These are phyloP conservation scores for Royoungia palumana DNA, from an alignment of 768 basidiomycete species.

Conservation along the genomic window DNA sequence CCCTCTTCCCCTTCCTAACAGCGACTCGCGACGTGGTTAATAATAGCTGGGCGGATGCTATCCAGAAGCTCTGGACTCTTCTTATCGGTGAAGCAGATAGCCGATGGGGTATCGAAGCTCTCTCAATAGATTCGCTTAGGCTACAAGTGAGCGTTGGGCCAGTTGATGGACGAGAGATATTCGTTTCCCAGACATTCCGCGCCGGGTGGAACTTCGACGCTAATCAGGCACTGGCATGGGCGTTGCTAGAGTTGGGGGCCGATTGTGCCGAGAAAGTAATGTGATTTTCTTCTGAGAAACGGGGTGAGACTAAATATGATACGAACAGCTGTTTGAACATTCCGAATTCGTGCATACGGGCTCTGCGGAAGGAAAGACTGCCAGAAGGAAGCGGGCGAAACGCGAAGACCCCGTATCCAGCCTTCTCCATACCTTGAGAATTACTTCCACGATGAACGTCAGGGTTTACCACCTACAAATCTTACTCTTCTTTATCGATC, in stretches of 20 bases:
- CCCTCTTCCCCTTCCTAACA: constrained; percentile 69
- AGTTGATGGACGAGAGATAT: constrained; percentile 38
- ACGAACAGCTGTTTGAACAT: constrained; percentile 54
- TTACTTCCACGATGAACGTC: constrained; percentile 30
- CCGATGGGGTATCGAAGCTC: constrained; percentile 60
- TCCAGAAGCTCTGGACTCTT: constrained; percentile 51
- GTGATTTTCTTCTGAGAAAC: neutral
- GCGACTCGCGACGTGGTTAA: constrained; percentile 31
- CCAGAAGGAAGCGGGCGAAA: constrained; percentile 49
- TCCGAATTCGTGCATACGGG: constrained; percentile 52
- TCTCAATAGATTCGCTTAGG: constrained; percentile 65
- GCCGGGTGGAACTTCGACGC: constrained; percentile 71
- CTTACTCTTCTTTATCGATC: constrained; percentile 80
- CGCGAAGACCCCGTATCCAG: constrained; percentile 57
- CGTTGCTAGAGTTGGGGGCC: constrained; percentile 73
- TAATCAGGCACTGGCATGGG: constrained; percentile 74
- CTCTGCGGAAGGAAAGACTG: constrained; percentile 30
- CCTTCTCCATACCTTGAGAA: constrained; percentile 50
- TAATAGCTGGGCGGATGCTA: constrained; percentile 44
- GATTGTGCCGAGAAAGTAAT: constrained; percentile 70
- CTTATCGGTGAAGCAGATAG: constrained; percentile 62
- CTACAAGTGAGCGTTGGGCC: constrained; percentile 39
- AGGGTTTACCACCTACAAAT: constrained; percentile 62
- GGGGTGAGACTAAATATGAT: neutral
- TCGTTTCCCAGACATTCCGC: constrained; percentile 63